A percentile compares a stretch with the other conserved stretches of the same genome.
phyloP scores from a whole-genome alignment of 768 basidiomycete genomes.

The Cyathus striatus region DNA sequence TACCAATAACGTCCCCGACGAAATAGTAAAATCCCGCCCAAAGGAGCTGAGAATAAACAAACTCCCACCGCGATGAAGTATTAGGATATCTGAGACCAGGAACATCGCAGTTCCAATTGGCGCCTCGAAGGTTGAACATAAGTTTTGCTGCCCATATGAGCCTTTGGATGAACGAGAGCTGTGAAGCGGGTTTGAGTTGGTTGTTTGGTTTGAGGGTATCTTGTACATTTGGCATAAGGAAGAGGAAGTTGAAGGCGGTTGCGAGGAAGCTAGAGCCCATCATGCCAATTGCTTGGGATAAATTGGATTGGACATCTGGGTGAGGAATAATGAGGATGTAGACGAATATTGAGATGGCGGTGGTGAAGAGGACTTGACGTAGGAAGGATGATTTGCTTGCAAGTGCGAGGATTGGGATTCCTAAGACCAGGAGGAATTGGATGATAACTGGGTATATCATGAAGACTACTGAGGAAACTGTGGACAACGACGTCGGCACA shows the following conservation, averaged over 20 bases:
- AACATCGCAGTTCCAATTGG: constrained; percentile 8
- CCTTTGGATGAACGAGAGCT: constrained; percentile 2
- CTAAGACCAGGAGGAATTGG: too few species aligned
- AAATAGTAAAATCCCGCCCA: background rate
- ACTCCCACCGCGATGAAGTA: background rate
- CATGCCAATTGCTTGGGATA: background rate
- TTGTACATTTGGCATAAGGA: constrained; percentile 2
- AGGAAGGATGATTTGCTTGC: too few species aligned
- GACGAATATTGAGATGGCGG: too few species aligned
- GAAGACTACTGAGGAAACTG: too few species aligned
- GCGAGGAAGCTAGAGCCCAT: constrained; percentile 1
- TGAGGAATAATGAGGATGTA: too few species aligned
- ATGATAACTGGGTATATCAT: too few species aligned
- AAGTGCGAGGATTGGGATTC: too few species aligned
- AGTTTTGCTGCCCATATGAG: constrained; percentile 5
- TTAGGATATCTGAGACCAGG: constrained; percentile 3
- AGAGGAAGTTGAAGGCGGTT: constrained; percentile 3
- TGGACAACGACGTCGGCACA: too few species aligned
- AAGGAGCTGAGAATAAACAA: constrained; percentile 1
- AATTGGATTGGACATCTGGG: background rate
- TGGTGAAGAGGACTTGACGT: too few species aligned
- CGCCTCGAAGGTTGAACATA: constrained; percentile 4
- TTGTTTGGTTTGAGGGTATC: constrained; percentile 2
- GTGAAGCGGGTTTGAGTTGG: background rate
- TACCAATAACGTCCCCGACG: background rate